Evolutionary conservation across 1,139 yeast genomes (phyloP), one percentile per base, ranked within the genome.

Genomic region (Zygosaccharomyces pseudobailii): DNA sequence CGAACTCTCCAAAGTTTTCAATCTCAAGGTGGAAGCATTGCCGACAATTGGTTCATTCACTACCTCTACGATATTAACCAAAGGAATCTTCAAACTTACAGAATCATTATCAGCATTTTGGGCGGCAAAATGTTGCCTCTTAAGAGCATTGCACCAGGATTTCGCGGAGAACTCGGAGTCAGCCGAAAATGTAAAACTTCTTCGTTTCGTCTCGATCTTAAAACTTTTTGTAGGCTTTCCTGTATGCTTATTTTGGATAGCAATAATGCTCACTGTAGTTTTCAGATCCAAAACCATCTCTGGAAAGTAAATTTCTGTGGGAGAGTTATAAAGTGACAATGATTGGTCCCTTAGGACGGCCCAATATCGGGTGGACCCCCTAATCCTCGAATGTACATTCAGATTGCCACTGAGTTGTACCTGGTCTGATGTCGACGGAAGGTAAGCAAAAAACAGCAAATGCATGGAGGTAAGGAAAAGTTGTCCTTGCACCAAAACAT

Each of bases 291-390:
- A 80, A 0, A 87, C 83, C 31, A 86, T 70, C 5, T 74, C 71
- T 0, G 97, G 97, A 68, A 89, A 89, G 65, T 89, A 89, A 21
- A 85, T 69, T 47, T 88, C 95, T 0, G 88, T 82, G 0, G 96
- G 78, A 5, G 80, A 79, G 7, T 78, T 69, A 63, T 85, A 89
- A 42, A 87, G 74, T 3, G 87, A 75, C 21, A 90, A 71, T 0
- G 90, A 78, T 46, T 83, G 83, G 36, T 82, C 80, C 53, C 86
- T 72, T 49, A 90, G 69, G 2, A 88, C 77, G 10, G 89, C 88
- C 96, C 97, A 92, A 62, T 76, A 84, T 39, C 86, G 70, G 2
- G 62, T 51, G 7, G 58, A 47, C 3, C 61, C 53, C 21, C 55
- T 55, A 1, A 64, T 52, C 2, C 52, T 28, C 48, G 65, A 50